These are phyloP conservation scores for Panus rudis DNA, from an alignment of 768 basidiomycete genomes.

Conservation along the genomic window DNA sequence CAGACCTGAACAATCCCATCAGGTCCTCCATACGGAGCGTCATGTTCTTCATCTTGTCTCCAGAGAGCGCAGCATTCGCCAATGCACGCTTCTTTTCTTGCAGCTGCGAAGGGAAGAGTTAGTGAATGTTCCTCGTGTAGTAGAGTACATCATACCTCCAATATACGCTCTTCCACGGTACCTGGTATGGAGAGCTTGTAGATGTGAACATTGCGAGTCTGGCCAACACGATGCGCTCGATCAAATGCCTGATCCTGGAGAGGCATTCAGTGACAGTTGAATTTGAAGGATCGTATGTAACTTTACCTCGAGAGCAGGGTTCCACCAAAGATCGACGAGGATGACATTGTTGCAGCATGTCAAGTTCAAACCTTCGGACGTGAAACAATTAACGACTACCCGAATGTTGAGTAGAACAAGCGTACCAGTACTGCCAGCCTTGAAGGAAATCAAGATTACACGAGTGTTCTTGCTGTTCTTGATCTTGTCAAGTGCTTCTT, in stretches of 20 bases:
- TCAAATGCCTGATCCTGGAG: constrained; percentile 95
- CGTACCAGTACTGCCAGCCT: constrained; percentile 92
- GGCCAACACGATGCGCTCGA: constrained; percentile 84
- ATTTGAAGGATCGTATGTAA: constrained; percentile 17
- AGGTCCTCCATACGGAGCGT: constrained; percentile 83
- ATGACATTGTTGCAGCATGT: constrained; percentile 94
- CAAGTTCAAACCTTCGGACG: constrained; percentile 66
- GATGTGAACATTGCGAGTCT: constrained; percentile 79
- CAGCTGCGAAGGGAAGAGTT: constrained; percentile 37
- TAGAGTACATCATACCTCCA: constrained; percentile 39
- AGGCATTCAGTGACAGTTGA: constrained; percentile 1
- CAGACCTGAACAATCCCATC: constrained; percentile 66
- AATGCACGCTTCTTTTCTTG: constrained; percentile 89
- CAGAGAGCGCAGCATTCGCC: constrained; percentile 77
- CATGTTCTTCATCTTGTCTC: constrained; percentile 81
- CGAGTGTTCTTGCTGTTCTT: constrained; percentile 46
- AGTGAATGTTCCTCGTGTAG: neutral
- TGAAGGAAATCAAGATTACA: constrained; percentile 93
- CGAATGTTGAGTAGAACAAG: too few species aligned
- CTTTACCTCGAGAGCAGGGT: constrained; percentile 83
- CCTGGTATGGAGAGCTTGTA: constrained; percentile 83
- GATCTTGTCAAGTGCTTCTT: constrained; percentile 69
- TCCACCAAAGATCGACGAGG: constrained; percentile 93
- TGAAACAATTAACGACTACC: constrained; percentile 2
- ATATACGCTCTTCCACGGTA: constrained; percentile 84